These are phyloP conservation scores for Allomyces javanicus DNA, from an alignment of 192 early-diverging fungal species.

Conservation along the genomic window DNA sequence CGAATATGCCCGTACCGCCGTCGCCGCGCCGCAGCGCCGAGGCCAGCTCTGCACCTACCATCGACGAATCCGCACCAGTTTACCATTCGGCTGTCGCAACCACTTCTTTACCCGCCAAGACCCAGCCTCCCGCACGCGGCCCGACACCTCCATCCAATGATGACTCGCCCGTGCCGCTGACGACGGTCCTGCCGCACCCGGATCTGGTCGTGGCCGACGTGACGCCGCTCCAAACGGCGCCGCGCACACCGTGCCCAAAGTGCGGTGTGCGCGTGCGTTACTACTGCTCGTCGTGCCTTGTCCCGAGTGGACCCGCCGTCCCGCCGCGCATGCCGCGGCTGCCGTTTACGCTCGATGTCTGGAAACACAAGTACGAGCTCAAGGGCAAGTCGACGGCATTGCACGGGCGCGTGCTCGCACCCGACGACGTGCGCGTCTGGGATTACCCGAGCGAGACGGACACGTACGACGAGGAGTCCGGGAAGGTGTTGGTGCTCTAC, in stretches of 20 bases:
- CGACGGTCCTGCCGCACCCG: background rate
- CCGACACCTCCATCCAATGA: no score
- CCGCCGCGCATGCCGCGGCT: background rate
- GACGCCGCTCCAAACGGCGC: background rate
- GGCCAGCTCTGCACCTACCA: no score
- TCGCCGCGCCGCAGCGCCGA: no score
- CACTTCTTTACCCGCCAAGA: no score
- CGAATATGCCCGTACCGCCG: no score
- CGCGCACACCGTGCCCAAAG: background rate
- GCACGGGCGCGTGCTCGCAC: background rate
- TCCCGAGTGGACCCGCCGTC: background rate
- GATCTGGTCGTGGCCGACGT: background rate
- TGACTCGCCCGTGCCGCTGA: no score
- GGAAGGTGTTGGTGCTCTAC: background rate
- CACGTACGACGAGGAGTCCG: background rate
- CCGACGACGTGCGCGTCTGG: background rate
- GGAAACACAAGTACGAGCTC: background rate
- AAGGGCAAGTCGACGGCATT: background rate
- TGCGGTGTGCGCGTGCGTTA: background rate
- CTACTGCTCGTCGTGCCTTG: background rate
- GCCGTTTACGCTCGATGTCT: background rate
- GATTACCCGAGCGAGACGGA: background rate
- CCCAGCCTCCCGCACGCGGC: no score
- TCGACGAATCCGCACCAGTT: no score
- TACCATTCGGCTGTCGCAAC: no score